Evolutionary conservation across 2,329 filamentous ascomycete genomes (phyloP).

Genomic region (Cordyceps cicadae): DNA sequence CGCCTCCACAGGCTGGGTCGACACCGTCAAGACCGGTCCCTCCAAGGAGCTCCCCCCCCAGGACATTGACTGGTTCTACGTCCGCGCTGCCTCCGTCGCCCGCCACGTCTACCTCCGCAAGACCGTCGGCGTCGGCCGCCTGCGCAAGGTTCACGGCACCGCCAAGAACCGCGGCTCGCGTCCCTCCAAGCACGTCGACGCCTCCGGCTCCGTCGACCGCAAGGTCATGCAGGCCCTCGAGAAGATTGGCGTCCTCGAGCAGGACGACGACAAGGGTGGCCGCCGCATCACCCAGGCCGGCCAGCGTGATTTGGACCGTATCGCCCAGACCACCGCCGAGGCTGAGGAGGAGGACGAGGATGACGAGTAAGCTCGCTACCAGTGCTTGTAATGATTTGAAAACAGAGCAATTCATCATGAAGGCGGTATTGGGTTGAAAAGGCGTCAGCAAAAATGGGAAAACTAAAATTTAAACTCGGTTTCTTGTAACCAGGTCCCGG

Average conservation of each 20-base stretch:
- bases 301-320: slow-evolving; percentile 98
- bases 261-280: slow-evolving; percentile 97
- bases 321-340: slow-evolving; percentile 72
- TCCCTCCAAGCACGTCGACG: slow-evolving; percentile 91
- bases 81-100: slow-evolving; percentile 87
- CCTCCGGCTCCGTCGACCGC: slow-evolving; percentile 90
- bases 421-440: background rate
- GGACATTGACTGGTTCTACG: slow-evolving; percentile 94
- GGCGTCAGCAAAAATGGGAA: background rate
- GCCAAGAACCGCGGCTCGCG: slow-evolving; percentile 94
- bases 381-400: background rate
- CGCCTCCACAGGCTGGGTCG: slow-evolving; percentile 72
- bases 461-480: background rate
- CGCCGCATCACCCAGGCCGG: slow-evolving; percentile 96
- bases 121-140: slow-evolving; percentile 95
- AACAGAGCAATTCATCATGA: background rate
- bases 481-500: background rate
- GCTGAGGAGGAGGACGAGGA: slow-evolving; percentile 60
- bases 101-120: slow-evolving; percentile 99
- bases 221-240: slow-evolving; percentile 95
- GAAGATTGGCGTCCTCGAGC: slow-evolving; percentile 98
- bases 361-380: slow-evolving; percentile 47
- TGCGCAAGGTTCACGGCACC: slow-evolving; percentile 91
- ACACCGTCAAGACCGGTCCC: slow-evolving; percentile 97
- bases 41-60: slow-evolving; percentile 97